phyloP scores from a whole-genome alignment of 192 early-diverging fungal species.

The Umbelopsis isabellina region DNA sequence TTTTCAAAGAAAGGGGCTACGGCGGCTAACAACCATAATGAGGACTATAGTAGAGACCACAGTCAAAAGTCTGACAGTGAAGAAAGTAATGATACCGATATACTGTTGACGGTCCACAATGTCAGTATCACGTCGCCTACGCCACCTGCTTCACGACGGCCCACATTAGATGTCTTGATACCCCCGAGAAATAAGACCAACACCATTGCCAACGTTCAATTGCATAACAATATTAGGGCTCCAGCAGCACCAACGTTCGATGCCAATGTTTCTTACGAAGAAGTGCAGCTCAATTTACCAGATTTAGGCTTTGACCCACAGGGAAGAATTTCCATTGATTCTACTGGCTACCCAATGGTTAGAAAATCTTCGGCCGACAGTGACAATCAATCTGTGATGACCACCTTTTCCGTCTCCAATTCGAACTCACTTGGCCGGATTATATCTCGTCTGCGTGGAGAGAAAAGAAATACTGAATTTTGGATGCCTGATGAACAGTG shows the following conservation, averaged over 20 bases:
- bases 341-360: slow-evolving; percentile 33
- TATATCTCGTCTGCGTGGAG: slow-evolving; percentile 55
- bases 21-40: slow-evolving; percentile 2
- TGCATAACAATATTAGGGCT: background rate
- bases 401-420: slow-evolving; percentile 47
- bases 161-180: slow-evolving; percentile 5
- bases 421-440: slow-evolving; percentile 53
- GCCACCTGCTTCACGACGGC: slow-evolving; percentile 3
- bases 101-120: background rate
- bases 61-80: background rate
- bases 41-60: background rate
- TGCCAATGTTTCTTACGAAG: background rate
- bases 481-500: slow-evolving; percentile 88
- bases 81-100: background rate
- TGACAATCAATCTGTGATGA: slow-evolving; percentile 48
- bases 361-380: slow-evolving; percentile 42
- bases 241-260: background rate
- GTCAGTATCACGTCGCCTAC: slow-evolving; percentile 1
- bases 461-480: slow-evolving; percentile 61
- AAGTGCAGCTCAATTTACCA: slow-evolving; percentile 3
- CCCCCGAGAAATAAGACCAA: background rate
- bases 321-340: slow-evolving; percentile 21
- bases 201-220: background rate
- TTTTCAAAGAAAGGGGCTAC: background rate
- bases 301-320: background rate